phyloP scores from a whole-genome alignment of 176 grass and related monocot species.

The Musa beccarii region DNA sequence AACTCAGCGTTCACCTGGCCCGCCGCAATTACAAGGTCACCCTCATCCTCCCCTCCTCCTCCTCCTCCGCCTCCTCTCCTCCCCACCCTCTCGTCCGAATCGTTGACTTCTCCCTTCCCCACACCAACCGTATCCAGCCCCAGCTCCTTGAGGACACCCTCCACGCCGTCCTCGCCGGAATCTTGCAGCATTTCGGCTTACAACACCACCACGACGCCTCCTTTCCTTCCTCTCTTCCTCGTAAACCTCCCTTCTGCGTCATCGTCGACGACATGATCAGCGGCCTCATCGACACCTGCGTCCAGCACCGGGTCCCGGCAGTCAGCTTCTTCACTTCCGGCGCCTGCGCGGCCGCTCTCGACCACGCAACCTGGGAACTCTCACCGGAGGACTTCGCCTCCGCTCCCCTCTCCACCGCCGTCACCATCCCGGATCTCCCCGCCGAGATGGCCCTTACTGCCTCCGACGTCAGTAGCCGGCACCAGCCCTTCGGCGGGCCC shows the following conservation, averaged over 20 bases:
- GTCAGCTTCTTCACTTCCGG: conserved; percentile 35
- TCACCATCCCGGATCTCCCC: not conserved
- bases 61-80: not conserved
- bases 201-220: too few species aligned
- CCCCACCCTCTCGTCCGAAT: conserved; percentile 20
- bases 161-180: conserved; percentile 8
- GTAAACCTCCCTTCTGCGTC: conserved; percentile 10
- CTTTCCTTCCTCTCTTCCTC: not conserved
- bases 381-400: not conserved
- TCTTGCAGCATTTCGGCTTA: conserved; percentile 1
- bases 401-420: not conserved
- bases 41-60: conserved; percentile 16
- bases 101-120: conserved; percentile 5
- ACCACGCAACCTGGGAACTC: conserved; percentile 11
- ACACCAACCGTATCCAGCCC: not conserved
- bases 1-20: conserved; percentile 20
- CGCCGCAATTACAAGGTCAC: conserved; percentile 22
- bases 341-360: conserved; percentile 25
- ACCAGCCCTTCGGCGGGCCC: not conserved
- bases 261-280: conserved; percentile 28
- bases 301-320: not conserved
- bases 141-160: not conserved
- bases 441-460: not conserved
- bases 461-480: not conserved
- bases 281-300: conserved; percentile 20